A percentile compares a stretch with the other conserved stretches of the same genome.
Conservation (phyloP, 257 asterid genomes). For the Petunia axillaris region DNA sequence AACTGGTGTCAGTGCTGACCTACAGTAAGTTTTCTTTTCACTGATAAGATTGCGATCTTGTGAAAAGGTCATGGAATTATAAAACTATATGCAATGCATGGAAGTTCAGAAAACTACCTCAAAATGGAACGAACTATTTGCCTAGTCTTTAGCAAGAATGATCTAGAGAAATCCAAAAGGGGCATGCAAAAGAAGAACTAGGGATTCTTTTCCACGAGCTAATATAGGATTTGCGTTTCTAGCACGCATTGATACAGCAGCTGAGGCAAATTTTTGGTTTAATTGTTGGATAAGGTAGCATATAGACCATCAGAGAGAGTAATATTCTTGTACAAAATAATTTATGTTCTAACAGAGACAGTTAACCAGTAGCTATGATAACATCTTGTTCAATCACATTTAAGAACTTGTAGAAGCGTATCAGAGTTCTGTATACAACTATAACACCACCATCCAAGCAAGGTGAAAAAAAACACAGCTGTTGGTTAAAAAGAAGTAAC, state of each 20-base stretch:
- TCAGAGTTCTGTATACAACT: background rate
- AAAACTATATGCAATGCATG: background rate
- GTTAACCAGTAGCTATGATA: constrained; percentile 8
- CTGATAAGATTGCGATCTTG: background rate
- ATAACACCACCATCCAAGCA: constrained; percentile 14
- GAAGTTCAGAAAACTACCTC: background rate
- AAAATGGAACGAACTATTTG: background rate
- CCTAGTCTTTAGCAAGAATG: background rate
- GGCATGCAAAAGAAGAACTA: constrained; percentile 9
- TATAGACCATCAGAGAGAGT: constrained; percentile 8
- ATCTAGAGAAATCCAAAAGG: background rate
- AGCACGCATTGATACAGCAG: background rate
- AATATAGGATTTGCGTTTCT: background rate
- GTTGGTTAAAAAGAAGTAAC: constrained; percentile 4
- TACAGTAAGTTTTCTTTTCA: background rate
- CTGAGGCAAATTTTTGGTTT: constrained; percentile 20
- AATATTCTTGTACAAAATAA: constrained; percentile 5
- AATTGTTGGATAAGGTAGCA: background rate
- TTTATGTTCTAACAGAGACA: background rate
- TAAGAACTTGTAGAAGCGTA: background rate
- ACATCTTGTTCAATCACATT: background rate
- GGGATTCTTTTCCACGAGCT: background rate
- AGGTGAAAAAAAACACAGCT: background rate
- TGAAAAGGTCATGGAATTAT: background rate
- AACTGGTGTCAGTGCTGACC: background rate